These are phyloP conservation scores for Grosmannia serpens DNA, from an alignment of 2,329 filamentous ascomycete genomes.

Conservation along the genomic window DNA sequence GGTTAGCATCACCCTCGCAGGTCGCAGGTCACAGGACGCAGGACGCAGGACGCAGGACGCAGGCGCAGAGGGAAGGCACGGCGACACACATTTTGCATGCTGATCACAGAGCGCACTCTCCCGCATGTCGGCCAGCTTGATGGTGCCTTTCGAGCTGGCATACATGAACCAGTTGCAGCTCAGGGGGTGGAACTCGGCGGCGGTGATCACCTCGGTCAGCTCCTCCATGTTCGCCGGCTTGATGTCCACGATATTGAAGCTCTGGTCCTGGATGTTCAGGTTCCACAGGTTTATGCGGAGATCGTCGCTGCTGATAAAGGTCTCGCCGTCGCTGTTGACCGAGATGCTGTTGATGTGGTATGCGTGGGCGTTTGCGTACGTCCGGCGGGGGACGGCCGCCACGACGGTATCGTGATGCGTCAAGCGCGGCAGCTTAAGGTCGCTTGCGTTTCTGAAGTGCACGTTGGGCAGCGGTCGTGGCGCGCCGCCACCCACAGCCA, in stretches of 20 bases:
- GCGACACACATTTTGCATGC: slow-evolving; percentile 75
- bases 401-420: slow-evolving; percentile 98
- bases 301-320: slow-evolving; percentile 97
- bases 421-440: slow-evolving; percentile 87
- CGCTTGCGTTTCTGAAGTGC: slow-evolving; percentile 67
- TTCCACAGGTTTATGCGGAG: slow-evolving; percentile 98
- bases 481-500: slow-evolving; percentile 65
- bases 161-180: slow-evolving; percentile 99
- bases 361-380: slow-evolving; percentile 95
- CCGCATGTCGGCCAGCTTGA: slow-evolving; percentile 97
- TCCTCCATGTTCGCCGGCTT: slow-evolving; percentile 99
- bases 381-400: slow-evolving; percentile 87
- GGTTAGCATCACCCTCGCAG: background rate
- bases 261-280: slow-evolving; percentile 97
- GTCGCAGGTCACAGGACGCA: background rate
- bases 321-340: slow-evolving; percentile 99
- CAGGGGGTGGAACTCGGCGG: slow-evolving; percentile 89
- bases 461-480: slow-evolving; percentile 59
- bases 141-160: slow-evolving; percentile 95
- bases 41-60: no score
- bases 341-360: slow-evolving; percentile 99
- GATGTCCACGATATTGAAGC: slow-evolving; percentile 99
- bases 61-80: background rate
- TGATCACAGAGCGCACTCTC: slow-evolving; percentile 93
- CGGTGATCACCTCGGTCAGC: slow-evolving; percentile 95